phyloP scores from a whole-genome alignment of 1,284 basidiomycete species.

The Meripilus lineatus region DNA sequence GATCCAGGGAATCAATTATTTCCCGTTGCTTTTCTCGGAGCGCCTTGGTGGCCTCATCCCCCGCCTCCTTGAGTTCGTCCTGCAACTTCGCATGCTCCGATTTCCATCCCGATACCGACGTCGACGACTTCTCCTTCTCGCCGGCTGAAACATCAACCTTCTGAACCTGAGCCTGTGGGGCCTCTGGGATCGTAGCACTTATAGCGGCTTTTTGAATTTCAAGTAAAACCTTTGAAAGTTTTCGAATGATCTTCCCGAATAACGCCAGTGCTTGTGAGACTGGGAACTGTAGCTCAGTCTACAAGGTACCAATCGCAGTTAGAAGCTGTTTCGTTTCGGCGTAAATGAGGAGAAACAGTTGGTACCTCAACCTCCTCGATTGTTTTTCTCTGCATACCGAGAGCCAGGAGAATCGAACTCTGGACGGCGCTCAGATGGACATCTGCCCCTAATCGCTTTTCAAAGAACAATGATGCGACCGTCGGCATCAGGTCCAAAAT shows the following conservation, averaged over 20 bases:
- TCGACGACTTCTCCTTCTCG: constrained; percentile 16
- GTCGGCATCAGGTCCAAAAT: constrained; percentile 89
- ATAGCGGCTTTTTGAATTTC: constrained; percentile 82
- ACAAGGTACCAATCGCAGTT: not conserved
- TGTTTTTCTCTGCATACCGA: constrained; percentile 89
- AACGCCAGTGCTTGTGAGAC: constrained; percentile 87
- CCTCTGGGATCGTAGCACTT: constrained; percentile 46
- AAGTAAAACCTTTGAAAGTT: constrained; percentile 76
- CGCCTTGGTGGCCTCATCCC: constrained; percentile 45
- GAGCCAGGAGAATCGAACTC: constrained; percentile 81
- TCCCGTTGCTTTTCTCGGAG: constrained; percentile 71
- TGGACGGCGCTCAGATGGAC: constrained; percentile 79
- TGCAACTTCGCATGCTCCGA: constrained; percentile 50
- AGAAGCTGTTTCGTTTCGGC: not conserved
- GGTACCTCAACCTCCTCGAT: constrained; percentile 84
- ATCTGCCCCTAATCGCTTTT: constrained; percentile 60
- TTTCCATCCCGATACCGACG: constrained; percentile 35
- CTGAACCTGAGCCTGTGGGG: constrained; percentile 16
- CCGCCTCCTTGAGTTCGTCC: constrained; percentile 71
- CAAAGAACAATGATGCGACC: constrained; percentile 82
- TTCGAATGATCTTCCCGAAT: constrained; percentile 88
- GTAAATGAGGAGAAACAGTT: not conserved
- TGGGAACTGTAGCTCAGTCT: constrained; percentile 80
- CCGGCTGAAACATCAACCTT: constrained; percentile 15
- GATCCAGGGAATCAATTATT: constrained; percentile 81